A percentile compares a stretch with the other conserved stretches of the same genome.
Evolutionary conservation across 2,329 filamentous ascomycete species (phyloP).

Genomic region (Ceratocystis cacaofunesta): DNA sequence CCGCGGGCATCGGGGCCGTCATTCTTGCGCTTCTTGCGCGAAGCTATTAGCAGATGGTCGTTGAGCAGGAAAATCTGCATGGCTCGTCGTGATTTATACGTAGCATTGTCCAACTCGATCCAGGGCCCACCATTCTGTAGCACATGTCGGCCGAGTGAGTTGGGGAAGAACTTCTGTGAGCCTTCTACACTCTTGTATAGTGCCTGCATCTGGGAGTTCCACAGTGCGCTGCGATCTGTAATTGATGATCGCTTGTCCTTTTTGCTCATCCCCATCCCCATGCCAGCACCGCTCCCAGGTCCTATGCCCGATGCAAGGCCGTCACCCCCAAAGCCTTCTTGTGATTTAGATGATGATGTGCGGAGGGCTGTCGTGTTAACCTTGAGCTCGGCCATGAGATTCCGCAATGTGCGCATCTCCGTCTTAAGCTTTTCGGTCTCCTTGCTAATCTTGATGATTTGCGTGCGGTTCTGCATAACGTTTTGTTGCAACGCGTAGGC

Average conservation of each 20-base stretch:
- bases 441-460: conserved; percentile 98
- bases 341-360: conserved; percentile 38
- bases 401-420: conserved; percentile 82
- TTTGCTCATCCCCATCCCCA: conserved; percentile 44
- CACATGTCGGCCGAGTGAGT: conserved; percentile 79
- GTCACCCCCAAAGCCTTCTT: conserved; percentile 32
- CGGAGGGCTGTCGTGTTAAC: conserved; percentile 54
- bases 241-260: conserved; percentile 83
- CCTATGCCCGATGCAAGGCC: conserved; percentile 35
- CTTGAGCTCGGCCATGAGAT: conserved; percentile 86
- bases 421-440: conserved; percentile 95
- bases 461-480: conserved; percentile 89
- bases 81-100: conserved; percentile 79
- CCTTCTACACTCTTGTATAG: conserved; percentile 97
- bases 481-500: conserved; percentile 81
- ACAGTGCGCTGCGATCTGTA: conserved; percentile 48
- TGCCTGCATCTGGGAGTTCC: conserved; percentile 60
- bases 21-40: conserved; percentile 78
- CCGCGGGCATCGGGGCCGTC: conserved; percentile 45
- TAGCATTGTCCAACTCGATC: conserved; percentile 94
- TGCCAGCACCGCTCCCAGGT: conserved; percentile 25
- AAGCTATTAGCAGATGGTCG: conserved; percentile 82
- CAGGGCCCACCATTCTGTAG: conserved; percentile 83
- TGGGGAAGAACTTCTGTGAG: conserved; percentile 90
- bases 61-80: conserved; percentile 90